Conservation (phyloP, 208 protist species). For the Hexamita inflata region DNA sequence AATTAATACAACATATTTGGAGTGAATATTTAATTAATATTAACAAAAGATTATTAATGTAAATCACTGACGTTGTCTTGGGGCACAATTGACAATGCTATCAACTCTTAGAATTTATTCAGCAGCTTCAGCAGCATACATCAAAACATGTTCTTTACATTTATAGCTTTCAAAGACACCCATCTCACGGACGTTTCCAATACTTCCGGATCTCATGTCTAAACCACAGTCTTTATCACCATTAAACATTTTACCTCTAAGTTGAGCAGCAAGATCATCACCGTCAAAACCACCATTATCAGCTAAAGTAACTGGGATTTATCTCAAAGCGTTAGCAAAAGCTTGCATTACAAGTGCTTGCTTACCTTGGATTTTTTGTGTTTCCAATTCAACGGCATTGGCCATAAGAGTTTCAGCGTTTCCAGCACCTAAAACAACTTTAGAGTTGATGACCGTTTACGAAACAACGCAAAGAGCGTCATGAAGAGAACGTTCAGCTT, state of each 20-base stretch:
- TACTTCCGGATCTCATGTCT: slow-evolving; percentile 71
- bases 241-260: slow-evolving; percentile 7
- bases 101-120: slow-evolving; percentile 98
- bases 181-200: slow-evolving; percentile 73
- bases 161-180: slow-evolving; percentile 88
- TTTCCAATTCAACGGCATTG: slow-evolving; percentile 79
- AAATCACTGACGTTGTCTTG: no score
- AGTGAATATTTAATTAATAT: no score
- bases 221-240: slow-evolving; percentile 45
- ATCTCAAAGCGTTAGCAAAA: slow-evolving; percentile 80
- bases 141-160: slow-evolving; percentile 84
- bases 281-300: slow-evolving; percentile 40
- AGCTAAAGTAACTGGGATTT: slow-evolving; percentile 38
- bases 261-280: slow-evolving; percentile 17
- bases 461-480: slow-evolving; percentile 96
- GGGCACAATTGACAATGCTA: slow-evolving; percentile 80
- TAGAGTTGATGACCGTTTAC: slow-evolving; percentile 75
- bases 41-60: no score
- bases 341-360: slow-evolving; percentile 66
- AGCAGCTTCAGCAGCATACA: slow-evolving; percentile 85
- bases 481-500: slow-evolving; percentile 95
- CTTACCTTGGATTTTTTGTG: slow-evolving; percentile 63
- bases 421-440: slow-evolving; percentile 83
- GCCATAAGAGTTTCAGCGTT: slow-evolving; percentile 94
- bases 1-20: no score